Evolutionary conservation across 169 alveolate species (phyloP), one percentile per base, ranked within the genome.

Genomic region (Plasmodium malariae): DNA sequence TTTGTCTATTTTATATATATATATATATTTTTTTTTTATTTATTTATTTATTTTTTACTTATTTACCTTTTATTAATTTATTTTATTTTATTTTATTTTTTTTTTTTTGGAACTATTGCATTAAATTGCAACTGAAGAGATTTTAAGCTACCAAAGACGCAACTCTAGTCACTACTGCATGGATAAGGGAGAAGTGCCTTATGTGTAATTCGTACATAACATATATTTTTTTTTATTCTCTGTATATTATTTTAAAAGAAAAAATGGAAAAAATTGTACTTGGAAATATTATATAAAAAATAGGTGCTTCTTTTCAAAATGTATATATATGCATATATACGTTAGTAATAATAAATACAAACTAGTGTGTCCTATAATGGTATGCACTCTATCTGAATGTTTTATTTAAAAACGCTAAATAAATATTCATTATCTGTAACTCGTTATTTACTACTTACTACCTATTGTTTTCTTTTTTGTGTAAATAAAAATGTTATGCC

Each of bases 101-200:
- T 48, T 69, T 19, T 34, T 48, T 69, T 69, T 45, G 12, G 0
- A 40, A 70, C 3, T 36, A 21, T 24, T 48, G 0, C 68, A 12
- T 11, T 45, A 9, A 34, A 51, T 17, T 9, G 7, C 2, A 54
- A 57, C 21, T 45, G 26, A 32, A 78, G 89, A 78, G 48, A 78
- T 78, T 14, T 78, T 78, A 55, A 78, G 51, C 55, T 78, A 78
- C 55, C 74, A 78, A 63, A 78, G 89, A 21, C 49, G 73, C 2
- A 78, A 78, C 19, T 78, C 89, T 4, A 78, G 68, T 24, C 89
- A 78, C 24, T 63, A 45, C 37, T 78, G 89, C 14, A 40, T 68
- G 48, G 78, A 62, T 32, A 78, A 54, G 63, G 85, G 85, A 71
- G 76, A 78, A 54, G 89, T 78, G 54, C 78, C 89, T 45, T 78